These are phyloP conservation scores for Chlorella sp. DNA, from an alignment of 139 green algal species.

Conservation along the genomic window DNA sequence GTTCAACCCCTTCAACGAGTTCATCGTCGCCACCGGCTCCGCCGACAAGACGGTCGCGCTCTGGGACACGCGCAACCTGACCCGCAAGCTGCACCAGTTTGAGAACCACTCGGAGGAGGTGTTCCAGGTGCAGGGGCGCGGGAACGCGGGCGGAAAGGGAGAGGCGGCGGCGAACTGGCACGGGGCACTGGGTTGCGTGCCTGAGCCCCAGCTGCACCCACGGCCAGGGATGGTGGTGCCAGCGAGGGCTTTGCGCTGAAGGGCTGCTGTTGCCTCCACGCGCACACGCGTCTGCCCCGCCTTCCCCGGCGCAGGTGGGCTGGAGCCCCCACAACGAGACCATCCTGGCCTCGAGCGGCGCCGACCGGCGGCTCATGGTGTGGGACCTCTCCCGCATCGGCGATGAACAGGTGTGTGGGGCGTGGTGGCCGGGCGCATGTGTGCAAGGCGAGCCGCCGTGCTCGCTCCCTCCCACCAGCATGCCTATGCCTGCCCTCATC, in stretches of 20 bases:
- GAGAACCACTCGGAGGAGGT: conserved; percentile 95
- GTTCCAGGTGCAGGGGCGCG: conserved; percentile 76
- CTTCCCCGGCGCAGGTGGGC: conserved; percentile 64
- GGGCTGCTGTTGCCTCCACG: too few species aligned
- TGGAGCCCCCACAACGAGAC: conserved; percentile 97
- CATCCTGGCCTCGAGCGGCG: conserved; percentile 92
- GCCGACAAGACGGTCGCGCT: conserved; percentile 95
- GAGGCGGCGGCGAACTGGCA: too few species aligned
- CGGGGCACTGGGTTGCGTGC: too few species aligned
- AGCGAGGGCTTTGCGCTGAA: too few species aligned
- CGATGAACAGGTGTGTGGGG: conserved; percentile 82
- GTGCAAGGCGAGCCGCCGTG: too few species aligned
- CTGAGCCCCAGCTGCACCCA: too few species aligned
- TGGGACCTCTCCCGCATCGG: conserved; percentile 97
- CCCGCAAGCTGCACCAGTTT: conserved; percentile 90
- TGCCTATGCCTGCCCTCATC: not conserved
- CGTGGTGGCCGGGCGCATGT: too few species aligned
- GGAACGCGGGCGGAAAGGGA: too few species aligned
- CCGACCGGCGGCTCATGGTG: conserved; percentile 95
- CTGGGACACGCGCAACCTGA: conserved; percentile 93
- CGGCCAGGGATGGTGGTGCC: too few species aligned
- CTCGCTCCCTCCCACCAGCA: not conserved
- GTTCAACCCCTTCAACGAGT: conserved; percentile 99
- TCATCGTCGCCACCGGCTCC: conserved; percentile 92
- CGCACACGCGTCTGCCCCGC: not conserved